Evolutionary conservation across 1,284 basidiomycete species (phyloP), one percentile per base, ranked within the genome.

Genomic region (Exsudoporus floridanus): DNA sequence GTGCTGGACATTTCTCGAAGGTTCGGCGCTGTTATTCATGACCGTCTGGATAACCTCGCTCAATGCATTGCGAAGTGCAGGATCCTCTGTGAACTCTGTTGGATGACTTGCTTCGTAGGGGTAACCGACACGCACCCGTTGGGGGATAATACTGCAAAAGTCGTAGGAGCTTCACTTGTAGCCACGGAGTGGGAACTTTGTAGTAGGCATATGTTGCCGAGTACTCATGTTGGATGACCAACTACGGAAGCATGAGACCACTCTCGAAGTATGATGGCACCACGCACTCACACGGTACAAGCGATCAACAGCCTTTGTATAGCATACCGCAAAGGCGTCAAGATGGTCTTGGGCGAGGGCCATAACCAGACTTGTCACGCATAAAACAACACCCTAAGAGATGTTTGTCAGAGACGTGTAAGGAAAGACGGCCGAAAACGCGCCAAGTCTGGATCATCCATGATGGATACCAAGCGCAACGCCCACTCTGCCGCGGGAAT

Each of bases 401-500:
- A 16, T 21, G 7, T 49, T 41, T 58, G 35, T 61, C 36, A 65
- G 50, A 42, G 18, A 46, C 25, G 41, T 23, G 27, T 25, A 50
- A 30, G 21, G 33, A 48, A 30, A 50, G 27, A 38, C 35, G 43
- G 13, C n/a, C 36, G 36, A 12, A 34, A 48, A 66, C 72, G 57
- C 67, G 90, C 92, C 67, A 98, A 73, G 71, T 99, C 90, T 33
- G 80, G 78, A 64, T 98, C 94, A 64, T 96, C 94, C 88, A 99
- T 94, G 62, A 99, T 84, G 5, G 93, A 87, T 13, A 98, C 86
- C 60, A 99, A 92, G 44, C 96, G 86, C 55, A 95, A 75, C 1
- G 94, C 96, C 97, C 97, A 99, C 66, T 99, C 97, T 28, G 83
- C 84, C 0, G 92, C 88, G 23, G 93, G 92, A 56, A 99, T 88